Evolutionary conservation across 768 basidiomycete species (phyloP).

Genomic region (Mycena alexandri): DNA sequence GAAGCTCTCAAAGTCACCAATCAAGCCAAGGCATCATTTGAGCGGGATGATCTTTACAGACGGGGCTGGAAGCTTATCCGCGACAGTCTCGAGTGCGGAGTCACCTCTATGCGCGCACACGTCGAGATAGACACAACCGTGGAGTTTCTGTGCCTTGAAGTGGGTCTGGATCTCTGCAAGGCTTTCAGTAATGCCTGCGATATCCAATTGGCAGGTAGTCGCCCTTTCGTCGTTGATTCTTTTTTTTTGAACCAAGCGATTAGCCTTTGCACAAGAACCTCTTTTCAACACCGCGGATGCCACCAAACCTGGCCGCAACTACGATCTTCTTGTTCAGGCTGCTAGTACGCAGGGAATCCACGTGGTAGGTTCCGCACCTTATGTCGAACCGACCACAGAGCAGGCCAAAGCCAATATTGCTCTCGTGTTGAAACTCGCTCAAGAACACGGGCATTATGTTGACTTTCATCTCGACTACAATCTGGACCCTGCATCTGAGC

Average conservation of each 20-base stretch:
- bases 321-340: constrained; percentile 59
- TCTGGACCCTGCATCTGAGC: constrained; percentile 62
- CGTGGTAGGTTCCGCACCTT: constrained; percentile 74
- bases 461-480: constrained; percentile 82
- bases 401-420: constrained; percentile 67
- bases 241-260: constrained; percentile 3
- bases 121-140: constrained; percentile 73
- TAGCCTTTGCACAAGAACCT: constrained; percentile 75
- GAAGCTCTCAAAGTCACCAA: constrained; percentile 69
- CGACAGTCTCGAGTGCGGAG: constrained; percentile 71
- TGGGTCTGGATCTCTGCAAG: constrained; percentile 60
- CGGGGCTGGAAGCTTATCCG: constrained; percentile 67
- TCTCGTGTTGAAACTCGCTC: constrained; percentile 63
- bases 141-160: constrained; percentile 66
- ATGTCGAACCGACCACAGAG: constrained; percentile 65
- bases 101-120: constrained; percentile 76
- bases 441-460: constrained; percentile 54
- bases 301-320: constrained; percentile 58
- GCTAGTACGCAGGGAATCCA: constrained; percentile 54
- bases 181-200: constrained; percentile 62
- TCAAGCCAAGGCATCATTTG: constrained; percentile 63
- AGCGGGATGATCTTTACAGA: constrained; percentile 59
- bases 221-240: not conserved
- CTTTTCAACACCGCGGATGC: constrained; percentile 56
- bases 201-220: constrained; percentile 68